These are phyloP conservation scores for Wickerhamomyces chambardii DNA, from an alignment of 805 yeast genomes.

Conservation along the genomic window DNA sequence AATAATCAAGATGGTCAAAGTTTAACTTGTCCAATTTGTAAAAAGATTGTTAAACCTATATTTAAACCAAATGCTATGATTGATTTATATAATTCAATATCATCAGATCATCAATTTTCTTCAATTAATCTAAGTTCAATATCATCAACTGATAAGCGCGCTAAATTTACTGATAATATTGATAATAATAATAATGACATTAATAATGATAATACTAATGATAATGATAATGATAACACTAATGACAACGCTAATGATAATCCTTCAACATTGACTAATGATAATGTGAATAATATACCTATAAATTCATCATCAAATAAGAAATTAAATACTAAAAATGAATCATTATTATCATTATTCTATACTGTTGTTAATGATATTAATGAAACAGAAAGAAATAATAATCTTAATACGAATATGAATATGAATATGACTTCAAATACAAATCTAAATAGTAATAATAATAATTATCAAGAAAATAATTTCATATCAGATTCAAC, in stretches of 20 bases:
- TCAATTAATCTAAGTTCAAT: too few relatives aligned
- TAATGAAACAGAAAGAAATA: too few relatives aligned
- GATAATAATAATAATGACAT: too few relatives aligned
- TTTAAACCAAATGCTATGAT: background rate
- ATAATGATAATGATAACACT: too few relatives aligned
- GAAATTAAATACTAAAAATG: slow-evolving; percentile 9
- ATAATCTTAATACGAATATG: background rate
- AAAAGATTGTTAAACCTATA: background rate
- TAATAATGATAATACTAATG: too few relatives aligned
- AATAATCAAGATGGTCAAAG: too few relatives aligned
- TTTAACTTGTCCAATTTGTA: background rate
- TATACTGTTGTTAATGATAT: slow-evolving; percentile 20
- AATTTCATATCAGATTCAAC: background rate
- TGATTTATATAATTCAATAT: background rate
- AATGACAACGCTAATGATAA: too few relatives aligned
- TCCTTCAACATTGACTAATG: background rate
- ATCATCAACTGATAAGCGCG: too few relatives aligned
- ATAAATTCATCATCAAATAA: background rate
- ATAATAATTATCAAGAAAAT: background rate
- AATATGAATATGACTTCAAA: background rate
- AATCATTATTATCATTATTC: slow-evolving; percentile 22
- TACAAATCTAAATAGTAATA: background rate
- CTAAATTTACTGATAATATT: background rate
- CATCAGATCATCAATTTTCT: background rate
- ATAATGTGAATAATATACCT: background rate